phyloP scores from a whole-genome alignment of 352 stramenopile species.

The Pythium grandisporangium region DNA sequence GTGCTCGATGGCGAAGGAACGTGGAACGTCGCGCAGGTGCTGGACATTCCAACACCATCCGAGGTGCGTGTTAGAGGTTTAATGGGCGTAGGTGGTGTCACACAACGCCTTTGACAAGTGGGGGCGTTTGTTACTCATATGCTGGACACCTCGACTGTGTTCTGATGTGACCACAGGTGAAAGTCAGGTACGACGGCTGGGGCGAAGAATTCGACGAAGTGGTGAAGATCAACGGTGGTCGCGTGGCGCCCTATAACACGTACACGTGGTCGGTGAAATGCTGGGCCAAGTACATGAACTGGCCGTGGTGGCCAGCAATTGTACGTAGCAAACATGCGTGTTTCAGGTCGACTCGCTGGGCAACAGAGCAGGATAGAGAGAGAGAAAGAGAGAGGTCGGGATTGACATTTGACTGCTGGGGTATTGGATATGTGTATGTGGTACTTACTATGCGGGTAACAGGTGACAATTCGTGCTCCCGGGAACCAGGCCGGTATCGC shows the following conservation, averaged over 20 bases:
- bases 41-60: slow-evolving; percentile 9
- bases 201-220: slow-evolving; percentile 43
- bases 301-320: slow-evolving; percentile 60
- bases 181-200: slow-evolving; percentile 71
- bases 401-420: background rate
- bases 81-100: slow-evolving; percentile 10
- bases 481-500: slow-evolving; percentile 24
- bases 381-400: background rate
- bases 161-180: too few species aligned
- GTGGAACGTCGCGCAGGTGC: slow-evolving; percentile 58
- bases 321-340: slow-evolving; percentile 20
- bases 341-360: background rate
- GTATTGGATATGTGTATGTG: background rate
- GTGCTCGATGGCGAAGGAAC: slow-evolving; percentile 50
- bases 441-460: background rate
- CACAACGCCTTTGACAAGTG: too few species aligned
- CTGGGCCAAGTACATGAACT: slow-evolving; percentile 79
- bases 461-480: slow-evolving; percentile 59
- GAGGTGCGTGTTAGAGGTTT: background rate
- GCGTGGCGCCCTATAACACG: slow-evolving; percentile 64
- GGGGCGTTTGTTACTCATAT: too few species aligned
- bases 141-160: too few species aligned
- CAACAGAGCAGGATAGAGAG: background rate
- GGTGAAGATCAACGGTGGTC: slow-evolving; percentile 35
- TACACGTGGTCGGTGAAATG: slow-evolving; percentile 75